Base-by-base conservation (phyloP, 1,139 yeast genomes). In the Candida sanyaensis region DNA sequence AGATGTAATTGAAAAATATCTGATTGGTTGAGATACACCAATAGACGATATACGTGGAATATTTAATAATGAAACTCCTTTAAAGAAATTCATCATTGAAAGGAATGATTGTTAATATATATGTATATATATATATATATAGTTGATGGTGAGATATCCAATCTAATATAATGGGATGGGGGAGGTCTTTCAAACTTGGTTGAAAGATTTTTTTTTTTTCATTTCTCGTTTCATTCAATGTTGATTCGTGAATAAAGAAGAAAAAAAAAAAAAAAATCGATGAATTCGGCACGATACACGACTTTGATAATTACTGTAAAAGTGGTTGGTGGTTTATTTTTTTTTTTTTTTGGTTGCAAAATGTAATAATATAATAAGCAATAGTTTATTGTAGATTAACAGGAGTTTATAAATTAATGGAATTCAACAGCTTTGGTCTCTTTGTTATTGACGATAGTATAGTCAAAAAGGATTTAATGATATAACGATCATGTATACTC, bases 81-180 rank as follows among this genome's bases (percentile, higher is more conserved):
- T 36, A 13, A 43, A 37, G 37, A 42, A 29, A 41, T 42, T 42
- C 44, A 42, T 42, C 23, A 24, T 41, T 24, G 31, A 30, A 17
- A 17, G 2, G 21, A 17, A 17, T 17, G 21, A 17, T 17, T 2
- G 21, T 17, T 17, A n/a, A n/a, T n/a, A n/a, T n/a, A n/a, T n/a
- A n/a, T n/a, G n/a, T n/a, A 17, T 17, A 17, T 17, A 17, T 17
- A 23, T 34, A 13, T 24, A 37, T 6, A n/a, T 8, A 8, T n/a
- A 9, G 32, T 21, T 23, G 23, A n/a, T 11, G 42, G 12, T 6
- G 12, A 12, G 12, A 12, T n/a, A 10, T 8, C 7, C 24, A 6
- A n/a, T 5, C 29, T 27, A 8, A 37, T 13, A 4, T n/a, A 21
- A 13, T 27, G n/a, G 26, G 21, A 11, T 10, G 13, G 21, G 34